Percentiles rank a stretch among this genome's conserved stretches.
phyloP scores from a whole-genome alignment of 1,284 basidiomycete species.

The Trichosporon asahii region DNA sequence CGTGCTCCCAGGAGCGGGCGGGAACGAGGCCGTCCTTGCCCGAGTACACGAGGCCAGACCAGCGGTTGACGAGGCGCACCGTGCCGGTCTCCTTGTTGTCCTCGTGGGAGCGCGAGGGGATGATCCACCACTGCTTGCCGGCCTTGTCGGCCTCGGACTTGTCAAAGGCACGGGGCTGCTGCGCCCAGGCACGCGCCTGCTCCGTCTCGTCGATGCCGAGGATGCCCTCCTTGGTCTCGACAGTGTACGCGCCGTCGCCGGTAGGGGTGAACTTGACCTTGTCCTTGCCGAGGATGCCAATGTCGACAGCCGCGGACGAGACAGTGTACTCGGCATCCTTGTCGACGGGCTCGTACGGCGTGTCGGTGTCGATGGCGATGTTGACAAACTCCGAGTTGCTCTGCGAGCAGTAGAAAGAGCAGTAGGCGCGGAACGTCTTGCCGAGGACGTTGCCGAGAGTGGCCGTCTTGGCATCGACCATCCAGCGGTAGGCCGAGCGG shows the following conservation, averaged over 20 bases:
- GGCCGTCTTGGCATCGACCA: slow-evolving; percentile 8
- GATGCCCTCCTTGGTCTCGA: background rate
- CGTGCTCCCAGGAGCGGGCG: background rate
- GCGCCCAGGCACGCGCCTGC: background rate
- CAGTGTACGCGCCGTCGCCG: slow-evolving; percentile 15
- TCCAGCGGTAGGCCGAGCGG: slow-evolving; percentile 46
- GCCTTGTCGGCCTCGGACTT: background rate
- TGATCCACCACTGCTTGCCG: slow-evolving; percentile 21
- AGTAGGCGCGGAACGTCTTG: slow-evolving; percentile 16
- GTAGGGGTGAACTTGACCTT: background rate
- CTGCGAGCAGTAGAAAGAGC: slow-evolving; percentile 11
- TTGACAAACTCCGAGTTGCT: slow-evolving; percentile 13
- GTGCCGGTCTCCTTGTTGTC: background rate
- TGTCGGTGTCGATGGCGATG: slow-evolving; percentile 5
- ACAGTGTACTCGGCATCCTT: slow-evolving; percentile 7
- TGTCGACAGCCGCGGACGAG: background rate
- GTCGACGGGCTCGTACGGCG: background rate
- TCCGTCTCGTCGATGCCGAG: slow-evolving; percentile 1
- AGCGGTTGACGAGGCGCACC: slow-evolving; percentile 21
- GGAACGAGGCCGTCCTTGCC: background rate
- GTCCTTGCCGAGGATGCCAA: background rate
- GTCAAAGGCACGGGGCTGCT: background rate
- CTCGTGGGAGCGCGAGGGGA: slow-evolving; percentile 7
- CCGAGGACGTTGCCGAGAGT: slow-evolving; percentile 10
- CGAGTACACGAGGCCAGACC: slow-evolving; percentile 14